These are phyloP conservation scores for Melaleuca alternifolia DNA, from an alignment of 345 rosid genomes.

Conservation along the genomic window DNA sequence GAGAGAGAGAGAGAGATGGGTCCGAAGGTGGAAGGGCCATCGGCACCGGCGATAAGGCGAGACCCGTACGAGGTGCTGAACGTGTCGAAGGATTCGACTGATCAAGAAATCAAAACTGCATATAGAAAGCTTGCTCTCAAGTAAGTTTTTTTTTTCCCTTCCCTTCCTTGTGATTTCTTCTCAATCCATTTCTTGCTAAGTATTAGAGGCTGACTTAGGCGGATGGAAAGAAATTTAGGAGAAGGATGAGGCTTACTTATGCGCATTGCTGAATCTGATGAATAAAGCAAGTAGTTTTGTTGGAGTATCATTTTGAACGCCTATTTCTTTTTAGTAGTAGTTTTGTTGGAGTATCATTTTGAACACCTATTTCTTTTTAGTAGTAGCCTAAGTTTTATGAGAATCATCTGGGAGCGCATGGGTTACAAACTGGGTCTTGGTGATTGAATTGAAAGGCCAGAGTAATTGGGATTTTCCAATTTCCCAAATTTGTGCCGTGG, in stretches of 20 bases:
- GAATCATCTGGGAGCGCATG: not conserved
- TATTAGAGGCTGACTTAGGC: not conserved
- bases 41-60: conserved; percentile 51
- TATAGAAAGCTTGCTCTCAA: conserved; percentile 94
- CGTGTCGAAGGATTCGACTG: conserved; percentile 76
- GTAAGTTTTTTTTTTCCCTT: conserved; percentile 25
- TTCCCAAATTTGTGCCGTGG: not conserved
- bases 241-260: not conserved
- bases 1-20: conserved; percentile 23
- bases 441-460: not conserved
- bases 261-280: not conserved
- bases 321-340: no score
- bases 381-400: not conserved
- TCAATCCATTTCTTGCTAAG: not conserved
- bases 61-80: conserved; percentile 93
- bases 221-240: not conserved
- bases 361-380: not conserved
- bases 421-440: not conserved
- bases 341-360: not conserved
- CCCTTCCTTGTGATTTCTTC: not conserved
- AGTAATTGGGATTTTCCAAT: not conserved
- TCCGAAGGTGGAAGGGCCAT: conserved; percentile 62
- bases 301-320: not conserved
- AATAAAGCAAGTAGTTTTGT: not conserved
- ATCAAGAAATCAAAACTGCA: conserved; percentile 94